These are phyloP conservation scores for Hamiltosporidium magnivora DNA, from an alignment of 371 early-diverging fungal species.

Conservation along the genomic window DNA sequence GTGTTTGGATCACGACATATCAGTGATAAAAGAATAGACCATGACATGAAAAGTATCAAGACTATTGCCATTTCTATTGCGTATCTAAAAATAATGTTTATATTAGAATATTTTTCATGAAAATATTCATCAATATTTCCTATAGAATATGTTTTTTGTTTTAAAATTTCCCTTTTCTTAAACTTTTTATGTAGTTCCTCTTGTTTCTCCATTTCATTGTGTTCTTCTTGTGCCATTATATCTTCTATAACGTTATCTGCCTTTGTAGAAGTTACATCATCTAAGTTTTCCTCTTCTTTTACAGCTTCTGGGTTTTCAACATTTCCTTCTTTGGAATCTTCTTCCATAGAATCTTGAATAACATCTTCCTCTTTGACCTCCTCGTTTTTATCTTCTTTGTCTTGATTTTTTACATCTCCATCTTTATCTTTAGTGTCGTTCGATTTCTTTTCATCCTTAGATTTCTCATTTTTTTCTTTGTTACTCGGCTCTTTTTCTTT, in stretches of 20 bases:
- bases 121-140: slow-evolving; percentile 35
- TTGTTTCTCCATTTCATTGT: slow-evolving; percentile 1
- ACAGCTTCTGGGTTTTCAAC: neutral
- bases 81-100: slow-evolving; percentile 8
- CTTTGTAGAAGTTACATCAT: neutral
- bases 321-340: slow-evolving; percentile 1
- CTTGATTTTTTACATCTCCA: slow-evolving; percentile 15
- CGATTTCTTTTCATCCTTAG: slow-evolving; percentile 1
- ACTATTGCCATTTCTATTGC: slow-evolving; percentile 32
- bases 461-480: slow-evolving; percentile 22
- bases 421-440: slow-evolving; percentile 12
- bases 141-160: slow-evolving; percentile 16
- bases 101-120: slow-evolving; percentile 7
- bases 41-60: slow-evolving; percentile 26
- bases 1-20: neutral
- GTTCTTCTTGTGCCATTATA: slow-evolving; percentile 27
- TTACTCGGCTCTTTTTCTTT: slow-evolving; percentile 5
- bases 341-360: neutral
- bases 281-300: neutral
- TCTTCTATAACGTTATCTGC: slow-evolving; percentile 16
- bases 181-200: slow-evolving; percentile 4
- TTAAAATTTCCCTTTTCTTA: slow-evolving; percentile 14
- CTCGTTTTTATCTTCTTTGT: slow-evolving; percentile 13
- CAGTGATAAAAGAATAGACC: slow-evolving; percentile 16
- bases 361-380: slow-evolving; percentile 13